These are phyloP conservation scores for Microcos paniculata DNA, from an alignment of 345 rosid genomes.

Conservation along the genomic window DNA sequence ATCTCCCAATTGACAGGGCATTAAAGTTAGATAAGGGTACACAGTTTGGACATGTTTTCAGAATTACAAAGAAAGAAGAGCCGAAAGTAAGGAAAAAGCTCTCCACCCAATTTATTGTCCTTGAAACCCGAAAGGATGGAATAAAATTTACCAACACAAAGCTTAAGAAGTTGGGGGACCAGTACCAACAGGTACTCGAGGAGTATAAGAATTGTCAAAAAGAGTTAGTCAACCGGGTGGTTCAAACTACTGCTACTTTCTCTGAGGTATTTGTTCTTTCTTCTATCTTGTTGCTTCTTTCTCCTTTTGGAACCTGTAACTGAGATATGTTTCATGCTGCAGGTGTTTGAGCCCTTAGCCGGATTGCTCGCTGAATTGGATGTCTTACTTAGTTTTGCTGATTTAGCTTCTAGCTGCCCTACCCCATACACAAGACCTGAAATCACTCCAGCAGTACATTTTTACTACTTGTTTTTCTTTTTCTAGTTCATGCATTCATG, in stretches of 20 bases:
- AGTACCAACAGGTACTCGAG: constrained; percentile 80
- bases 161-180: constrained; percentile 90
- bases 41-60: constrained; percentile 93
- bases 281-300: constrained; percentile 7
- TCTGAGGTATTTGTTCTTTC: constrained; percentile 59
- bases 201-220: constrained; percentile 79
- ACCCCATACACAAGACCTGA: constrained; percentile 92
- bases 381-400: constrained; percentile 94
- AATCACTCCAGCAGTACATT: constrained; percentile 67
- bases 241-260: constrained; percentile 77
- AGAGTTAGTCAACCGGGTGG: constrained; percentile 78
- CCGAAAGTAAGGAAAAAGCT: constrained; percentile 94
- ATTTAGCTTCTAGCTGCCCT: constrained; percentile 89
- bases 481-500: constrained; percentile 12
- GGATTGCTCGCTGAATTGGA: constrained; percentile 83
- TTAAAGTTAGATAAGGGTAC: constrained; percentile 91
- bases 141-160: constrained; percentile 94
- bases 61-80: constrained; percentile 98
- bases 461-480: constrained; percentile 15
- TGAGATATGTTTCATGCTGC: constrained; percentile 28
- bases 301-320: neutral
- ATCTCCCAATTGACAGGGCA: constrained; percentile 77
- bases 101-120: constrained; percentile 76
- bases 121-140: constrained; percentile 98
- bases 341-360: constrained; percentile 83